phyloP scores from a whole-genome alignment of 495 filamentous ascomycete genomes.

The Daldinia loculata region DNA sequence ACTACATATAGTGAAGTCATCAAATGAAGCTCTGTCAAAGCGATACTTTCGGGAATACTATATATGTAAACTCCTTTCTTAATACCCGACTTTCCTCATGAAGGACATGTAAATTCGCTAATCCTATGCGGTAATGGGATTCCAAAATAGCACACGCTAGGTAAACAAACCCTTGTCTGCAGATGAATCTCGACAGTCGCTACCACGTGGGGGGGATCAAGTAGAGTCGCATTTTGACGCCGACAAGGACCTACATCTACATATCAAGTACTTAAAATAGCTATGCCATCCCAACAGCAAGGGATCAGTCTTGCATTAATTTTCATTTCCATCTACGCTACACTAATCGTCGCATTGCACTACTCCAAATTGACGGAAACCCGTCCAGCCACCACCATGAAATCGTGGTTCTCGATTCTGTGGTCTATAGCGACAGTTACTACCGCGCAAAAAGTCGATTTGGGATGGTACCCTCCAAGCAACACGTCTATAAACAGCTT shows the following conservation, averaged over 20 bases:
- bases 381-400: slow-evolving; percentile 3
- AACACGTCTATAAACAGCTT: slow-evolving; percentile 66
- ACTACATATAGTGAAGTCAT: not conserved
- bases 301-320: not conserved
- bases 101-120: too few relatives aligned
- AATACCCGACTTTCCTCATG: too few relatives aligned
- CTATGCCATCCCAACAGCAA: not conserved
- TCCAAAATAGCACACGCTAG: too few relatives aligned
- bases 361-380: not conserved
- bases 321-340: not conserved
- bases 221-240: not conserved
- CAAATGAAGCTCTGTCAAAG: not conserved
- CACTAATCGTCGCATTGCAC: not conserved
- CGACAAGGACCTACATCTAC: not conserved
- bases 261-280: not conserved
- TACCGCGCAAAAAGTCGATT: slow-evolving; percentile 47
- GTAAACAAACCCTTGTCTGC: not conserved
- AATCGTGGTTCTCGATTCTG: slow-evolving; percentile 16
- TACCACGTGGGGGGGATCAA: not conserved
- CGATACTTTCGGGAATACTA: not conserved
- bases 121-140: too few relatives aligned
- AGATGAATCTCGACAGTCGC: not conserved
- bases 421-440: not conserved
- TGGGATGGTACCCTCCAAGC: slow-evolving; percentile 67
- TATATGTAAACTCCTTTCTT: too few relatives aligned